Evolutionary conservation across 2,329 filamentous ascomycete species (phyloP).

Genomic region (Tetracladium maxilliforme): DNA sequence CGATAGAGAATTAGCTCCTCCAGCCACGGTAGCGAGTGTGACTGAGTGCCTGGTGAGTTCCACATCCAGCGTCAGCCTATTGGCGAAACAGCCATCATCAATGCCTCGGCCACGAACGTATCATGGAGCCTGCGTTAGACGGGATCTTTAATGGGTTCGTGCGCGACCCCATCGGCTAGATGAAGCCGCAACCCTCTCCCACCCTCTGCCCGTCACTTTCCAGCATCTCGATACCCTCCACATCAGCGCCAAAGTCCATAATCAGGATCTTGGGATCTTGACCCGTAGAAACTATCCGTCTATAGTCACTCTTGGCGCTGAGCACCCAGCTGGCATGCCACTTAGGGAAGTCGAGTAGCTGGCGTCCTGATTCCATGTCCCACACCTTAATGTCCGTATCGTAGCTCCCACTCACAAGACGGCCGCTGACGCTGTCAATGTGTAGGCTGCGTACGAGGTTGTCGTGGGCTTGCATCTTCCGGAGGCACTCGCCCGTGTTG

Average conservation of each 20-base stretch:
- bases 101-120: too few relatives aligned
- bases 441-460: slow-evolving; percentile 82
- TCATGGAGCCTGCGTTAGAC: too few relatives aligned
- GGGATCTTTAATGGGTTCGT: too few relatives aligned
- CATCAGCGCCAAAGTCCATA: slow-evolving; percentile 69
- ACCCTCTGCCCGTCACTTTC: slow-evolving; percentile 26
- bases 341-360: slow-evolving; percentile 74
- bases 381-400: slow-evolving; percentile 94
- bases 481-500: slow-evolving; percentile 71
- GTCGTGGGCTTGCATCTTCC: slow-evolving; percentile 68
- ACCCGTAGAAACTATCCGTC: slow-evolving; percentile 84
- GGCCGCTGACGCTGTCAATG: slow-evolving; percentile 72
- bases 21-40: too few relatives aligned
- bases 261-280: slow-evolving; percentile 88
- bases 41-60: too few relatives aligned
- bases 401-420: slow-evolving; percentile 85
- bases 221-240: slow-evolving; percentile 42
- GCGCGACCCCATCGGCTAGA: too few relatives aligned
- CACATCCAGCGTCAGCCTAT: too few relatives aligned
- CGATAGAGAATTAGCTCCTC: too few relatives aligned
- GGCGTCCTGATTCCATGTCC: slow-evolving; percentile 65
- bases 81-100: too few relatives aligned
- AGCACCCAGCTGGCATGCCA: slow-evolving; percentile 97
- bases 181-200: too few relatives aligned
- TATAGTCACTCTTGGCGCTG: slow-evolving; percentile 89